Evolutionary conservation across 176 grass and related monocot species (phyloP).

Genomic region (Ensete ventricosum): DNA sequence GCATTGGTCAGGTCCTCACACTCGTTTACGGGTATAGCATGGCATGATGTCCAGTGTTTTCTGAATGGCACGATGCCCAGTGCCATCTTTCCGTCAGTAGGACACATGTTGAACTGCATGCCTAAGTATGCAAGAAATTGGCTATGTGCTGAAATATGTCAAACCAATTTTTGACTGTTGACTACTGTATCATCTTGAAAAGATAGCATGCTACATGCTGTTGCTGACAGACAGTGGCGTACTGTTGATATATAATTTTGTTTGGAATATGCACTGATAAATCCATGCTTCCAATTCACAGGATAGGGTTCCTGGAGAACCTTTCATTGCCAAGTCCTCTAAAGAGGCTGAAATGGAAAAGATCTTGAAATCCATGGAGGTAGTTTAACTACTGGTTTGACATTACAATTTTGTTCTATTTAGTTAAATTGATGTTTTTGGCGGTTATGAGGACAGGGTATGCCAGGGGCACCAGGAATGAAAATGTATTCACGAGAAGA

Average conservation of each 20-base stretch:
- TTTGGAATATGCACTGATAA: neutral
- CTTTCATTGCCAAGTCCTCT: conserved; percentile 13
- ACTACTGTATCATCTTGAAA: neutral
- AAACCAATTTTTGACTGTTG: neutral
- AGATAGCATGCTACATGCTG: neutral
- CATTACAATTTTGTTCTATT: neutral
- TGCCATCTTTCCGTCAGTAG: neutral
- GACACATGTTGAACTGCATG: neutral
- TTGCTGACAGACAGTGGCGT: neutral
- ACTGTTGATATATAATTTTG: too few species aligned
- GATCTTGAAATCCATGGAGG: conserved; percentile 19
- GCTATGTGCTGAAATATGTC: neutral
- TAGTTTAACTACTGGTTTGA: neutral
- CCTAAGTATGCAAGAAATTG: neutral
- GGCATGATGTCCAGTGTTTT: neutral
- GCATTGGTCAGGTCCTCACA: neutral
- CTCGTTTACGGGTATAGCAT: neutral
- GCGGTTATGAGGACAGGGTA: neutral
- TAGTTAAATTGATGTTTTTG: neutral
- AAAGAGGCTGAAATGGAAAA: conserved; percentile 16
- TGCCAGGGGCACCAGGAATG: conserved; percentile 19
- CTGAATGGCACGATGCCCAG: neutral
- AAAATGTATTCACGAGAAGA: conserved; percentile 22
- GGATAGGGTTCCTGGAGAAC: conserved; percentile 8
- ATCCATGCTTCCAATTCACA: neutral